phyloP scores from a whole-genome alignment of 2,329 filamentous ascomycete genomes.

The Beauveria varroae region DNA sequence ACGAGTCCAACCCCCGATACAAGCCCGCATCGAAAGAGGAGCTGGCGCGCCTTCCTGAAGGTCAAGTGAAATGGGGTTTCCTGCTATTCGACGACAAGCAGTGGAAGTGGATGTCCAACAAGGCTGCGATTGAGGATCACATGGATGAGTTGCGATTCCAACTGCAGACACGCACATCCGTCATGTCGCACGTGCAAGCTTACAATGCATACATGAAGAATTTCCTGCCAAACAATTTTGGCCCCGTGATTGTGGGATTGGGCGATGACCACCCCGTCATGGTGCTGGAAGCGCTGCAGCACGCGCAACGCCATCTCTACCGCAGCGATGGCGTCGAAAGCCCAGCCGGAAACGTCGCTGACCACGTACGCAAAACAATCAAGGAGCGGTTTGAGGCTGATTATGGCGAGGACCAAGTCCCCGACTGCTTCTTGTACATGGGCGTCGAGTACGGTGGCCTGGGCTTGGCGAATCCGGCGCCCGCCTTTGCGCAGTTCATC shows the following conservation, averaged over 20 bases:
- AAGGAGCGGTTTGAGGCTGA: slow-evolving; percentile 36
- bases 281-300: slow-evolving; percentile 8
- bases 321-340: not conserved
- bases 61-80: slow-evolving; percentile 53
- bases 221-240: slow-evolving; percentile 53
- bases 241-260: slow-evolving; percentile 36
- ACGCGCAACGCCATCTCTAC: slow-evolving; percentile 7
- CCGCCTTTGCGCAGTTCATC: slow-evolving; percentile 5
- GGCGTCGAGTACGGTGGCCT: slow-evolving; percentile 32
- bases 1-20: slow-evolving; percentile 10
- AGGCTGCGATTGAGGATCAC: slow-evolving; percentile 39
- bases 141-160: slow-evolving; percentile 49
- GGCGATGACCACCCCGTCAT: slow-evolving; percentile 7
- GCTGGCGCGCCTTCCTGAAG: slow-evolving; percentile 34
- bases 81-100: slow-evolving; percentile 37
- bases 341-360: slow-evolving; percentile 37
- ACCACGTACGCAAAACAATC: slow-evolving; percentile 40
- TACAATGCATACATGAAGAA: slow-evolving; percentile 51
- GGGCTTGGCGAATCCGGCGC: slow-evolving; percentile 28
- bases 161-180: slow-evolving; percentile 41
- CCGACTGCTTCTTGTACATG: slow-evolving; percentile 34
- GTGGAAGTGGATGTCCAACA: slow-evolving; percentile 7
- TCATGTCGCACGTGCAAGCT: slow-evolving; percentile 52
- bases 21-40: not conserved
- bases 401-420: slow-evolving; percentile 22